phyloP scores from a whole-genome alignment of 768 basidiomycete species.

The Russula emetica region DNA sequence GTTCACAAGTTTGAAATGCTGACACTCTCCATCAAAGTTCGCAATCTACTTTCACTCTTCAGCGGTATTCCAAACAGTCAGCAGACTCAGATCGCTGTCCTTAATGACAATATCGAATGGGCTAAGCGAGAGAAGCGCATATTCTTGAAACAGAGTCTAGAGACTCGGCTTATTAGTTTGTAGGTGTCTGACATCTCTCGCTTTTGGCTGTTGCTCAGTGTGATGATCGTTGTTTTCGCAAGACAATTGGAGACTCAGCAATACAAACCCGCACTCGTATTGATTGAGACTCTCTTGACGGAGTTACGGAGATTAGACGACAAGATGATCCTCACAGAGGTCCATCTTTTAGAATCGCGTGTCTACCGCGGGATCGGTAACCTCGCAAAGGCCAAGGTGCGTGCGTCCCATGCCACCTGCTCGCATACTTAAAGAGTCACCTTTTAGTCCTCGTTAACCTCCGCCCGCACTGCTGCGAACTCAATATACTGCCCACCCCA shows the following conservation, averaged over 20 bases:
- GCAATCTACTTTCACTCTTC: slow-evolving; percentile 92
- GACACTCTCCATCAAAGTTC: slow-evolving; percentile 48
- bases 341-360: slow-evolving; percentile 88
- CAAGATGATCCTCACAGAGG: slow-evolving; percentile 96
- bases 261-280: slow-evolving; percentile 70
- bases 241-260: slow-evolving; percentile 73
- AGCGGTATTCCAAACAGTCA: slow-evolving; percentile 68
- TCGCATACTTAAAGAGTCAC: not conserved
- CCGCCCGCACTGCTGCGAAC: slow-evolving; percentile 89
- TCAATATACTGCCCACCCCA: slow-evolving; percentile 88
- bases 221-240: not conserved
- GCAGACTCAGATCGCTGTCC: slow-evolving; percentile 74
- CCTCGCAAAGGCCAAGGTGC: slow-evolving; percentile 82
- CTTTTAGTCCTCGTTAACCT: slow-evolving; percentile 77
- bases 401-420: slow-evolving; percentile 22
- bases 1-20: slow-evolving; percentile 2
- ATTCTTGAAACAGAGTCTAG: slow-evolving; percentile 91
- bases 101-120: slow-evolving; percentile 90
- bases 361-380: slow-evolving; percentile 90
- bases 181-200: slow-evolving; percentile 33
- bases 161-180: slow-evolving; percentile 81
- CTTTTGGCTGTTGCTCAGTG: not conserved
- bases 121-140: slow-evolving; percentile 88
- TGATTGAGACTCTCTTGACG: slow-evolving; percentile 83
- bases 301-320: slow-evolving; percentile 94